A percentile compares a stretch with the other conserved stretches of the same genome.
phyloP scores from a whole-genome alignment of 768 basidiomycete genomes.

The Candolleomyces eurysporus region DNA sequence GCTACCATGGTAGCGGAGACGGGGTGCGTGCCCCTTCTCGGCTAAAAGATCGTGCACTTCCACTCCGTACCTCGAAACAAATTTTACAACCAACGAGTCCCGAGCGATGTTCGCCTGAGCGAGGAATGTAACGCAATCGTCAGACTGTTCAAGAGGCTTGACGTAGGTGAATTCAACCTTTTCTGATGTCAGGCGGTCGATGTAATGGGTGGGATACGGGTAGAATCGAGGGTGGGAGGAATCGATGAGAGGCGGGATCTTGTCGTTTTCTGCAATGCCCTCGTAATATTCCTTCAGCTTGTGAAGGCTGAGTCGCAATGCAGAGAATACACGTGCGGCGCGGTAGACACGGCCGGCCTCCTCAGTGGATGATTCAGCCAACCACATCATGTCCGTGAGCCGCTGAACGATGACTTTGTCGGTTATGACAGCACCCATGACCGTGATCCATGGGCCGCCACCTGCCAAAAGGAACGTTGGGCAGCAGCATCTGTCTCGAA shows the following conservation, averaged over 20 bases:
- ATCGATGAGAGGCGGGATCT: not conserved
- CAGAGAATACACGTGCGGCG: not conserved
- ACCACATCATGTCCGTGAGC: constrained; percentile 32
- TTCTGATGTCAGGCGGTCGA: not conserved
- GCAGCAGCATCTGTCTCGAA: constrained; percentile 21
- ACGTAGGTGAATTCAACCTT: constrained; percentile 14
- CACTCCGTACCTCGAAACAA: constrained; percentile 30
- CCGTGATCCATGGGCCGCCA: constrained; percentile 31
- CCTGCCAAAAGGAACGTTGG: constrained; percentile 30
- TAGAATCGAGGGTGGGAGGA: not conserved
- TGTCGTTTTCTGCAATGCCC: not conserved
- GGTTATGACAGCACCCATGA: constrained; percentile 32
- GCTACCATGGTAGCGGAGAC: not conserved
- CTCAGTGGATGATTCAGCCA: constrained; percentile 13
- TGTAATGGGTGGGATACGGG: not conserved
- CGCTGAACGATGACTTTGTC: constrained; percentile 25
- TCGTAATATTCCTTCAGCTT: not conserved
- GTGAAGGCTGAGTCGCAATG: not conserved
- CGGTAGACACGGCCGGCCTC: constrained; percentile 16
- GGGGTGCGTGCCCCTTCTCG: constrained; percentile 20
- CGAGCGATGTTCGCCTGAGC: not conserved
- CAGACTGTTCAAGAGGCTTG: constrained; percentile 19
- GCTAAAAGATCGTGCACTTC: constrained; percentile 32
- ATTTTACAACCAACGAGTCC: constrained; percentile 26
- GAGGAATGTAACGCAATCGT: not conserved